A percentile compares a stretch with the other conserved stretches of the same genome.
Conservation (phyloP, 129 eudicot genomes). For the Flaveria linearis region DNA sequence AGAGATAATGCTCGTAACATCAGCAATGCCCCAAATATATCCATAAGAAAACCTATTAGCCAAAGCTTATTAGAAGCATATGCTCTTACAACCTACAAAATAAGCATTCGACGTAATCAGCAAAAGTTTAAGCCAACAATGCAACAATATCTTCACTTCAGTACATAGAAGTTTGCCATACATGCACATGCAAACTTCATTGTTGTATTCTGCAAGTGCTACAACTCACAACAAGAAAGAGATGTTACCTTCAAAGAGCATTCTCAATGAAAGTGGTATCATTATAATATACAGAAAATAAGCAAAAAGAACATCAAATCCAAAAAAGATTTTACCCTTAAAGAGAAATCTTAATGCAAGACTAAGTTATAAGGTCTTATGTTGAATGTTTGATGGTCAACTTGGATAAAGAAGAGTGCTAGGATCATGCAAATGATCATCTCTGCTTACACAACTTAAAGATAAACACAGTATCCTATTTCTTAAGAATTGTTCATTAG, state of each 20-base stretch:
- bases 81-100: constrained; percentile 77
- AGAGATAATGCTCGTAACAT: constrained; percentile 95
- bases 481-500: neutral
- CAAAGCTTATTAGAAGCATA: constrained; percentile 86
- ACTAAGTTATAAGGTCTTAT: neutral
- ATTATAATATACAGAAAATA: neutral
- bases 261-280: constrained; percentile 8
- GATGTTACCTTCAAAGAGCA: constrained; percentile 2
- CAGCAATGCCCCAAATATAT: constrained; percentile 84
- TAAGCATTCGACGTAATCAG: constrained; percentile 8
- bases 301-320: neutral
- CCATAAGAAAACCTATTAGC: constrained; percentile 84
- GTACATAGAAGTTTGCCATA: neutral
- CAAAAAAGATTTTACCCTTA: neutral
- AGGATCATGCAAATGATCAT: constrained; percentile 20
- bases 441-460: constrained; percentile 4
- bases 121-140: neutral
- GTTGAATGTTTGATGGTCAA: neutral
- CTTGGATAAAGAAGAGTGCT: neutral
- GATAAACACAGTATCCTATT: neutral
- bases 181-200: constrained; percentile 16
- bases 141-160: neutral
- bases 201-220: constrained; percentile 11
- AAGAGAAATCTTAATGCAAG: neutral
- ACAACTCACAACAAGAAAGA: constrained; percentile 11